Conservation (phyloP, 257 asterid species). For the Pogostemon cablin region DNA sequence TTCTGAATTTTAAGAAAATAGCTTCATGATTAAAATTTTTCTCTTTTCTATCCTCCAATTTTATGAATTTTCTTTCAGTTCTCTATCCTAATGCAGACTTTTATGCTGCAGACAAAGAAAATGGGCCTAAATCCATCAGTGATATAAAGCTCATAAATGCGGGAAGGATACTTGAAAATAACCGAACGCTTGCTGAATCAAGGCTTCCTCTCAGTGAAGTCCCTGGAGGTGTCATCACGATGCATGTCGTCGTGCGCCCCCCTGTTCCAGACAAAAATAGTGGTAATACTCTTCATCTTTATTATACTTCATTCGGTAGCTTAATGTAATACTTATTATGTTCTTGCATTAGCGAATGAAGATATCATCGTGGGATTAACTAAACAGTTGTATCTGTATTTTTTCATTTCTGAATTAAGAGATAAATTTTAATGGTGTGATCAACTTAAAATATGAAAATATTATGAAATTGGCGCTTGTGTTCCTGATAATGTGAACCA, state of each 20-base stretch:
- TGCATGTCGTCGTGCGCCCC: slow-evolving; percentile 88
- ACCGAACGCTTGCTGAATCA: slow-evolving; percentile 73
- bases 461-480: too few species aligned
- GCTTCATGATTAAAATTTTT: slow-evolving; percentile 28
- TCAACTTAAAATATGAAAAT: too few species aligned
- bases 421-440: too few species aligned
- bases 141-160: slow-evolving; percentile 86
- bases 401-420: too few species aligned
- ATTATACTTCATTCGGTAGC: background rate
- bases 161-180: slow-evolving; percentile 89
- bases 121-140: slow-evolving; percentile 69
- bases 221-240: slow-evolving; percentile 85
- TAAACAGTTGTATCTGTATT: too few species aligned
- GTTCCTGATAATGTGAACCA: too few species aligned
- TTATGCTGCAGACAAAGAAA: slow-evolving; percentile 62
- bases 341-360: too few species aligned
- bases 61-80: background rate
- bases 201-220: slow-evolving; percentile 79
- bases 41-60: background rate
- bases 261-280: slow-evolving; percentile 64
- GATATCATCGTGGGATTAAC: too few species aligned
- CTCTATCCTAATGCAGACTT: slow-evolving; percentile 22
- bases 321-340: too few species aligned
- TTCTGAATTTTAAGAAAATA: slow-evolving; percentile 37
- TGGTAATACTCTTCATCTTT: slow-evolving; percentile 45